Evolutionary conservation across 805 yeast species (phyloP), one percentile per base, ranked within the genome.

Genomic region (Candida insectalens): DNA sequence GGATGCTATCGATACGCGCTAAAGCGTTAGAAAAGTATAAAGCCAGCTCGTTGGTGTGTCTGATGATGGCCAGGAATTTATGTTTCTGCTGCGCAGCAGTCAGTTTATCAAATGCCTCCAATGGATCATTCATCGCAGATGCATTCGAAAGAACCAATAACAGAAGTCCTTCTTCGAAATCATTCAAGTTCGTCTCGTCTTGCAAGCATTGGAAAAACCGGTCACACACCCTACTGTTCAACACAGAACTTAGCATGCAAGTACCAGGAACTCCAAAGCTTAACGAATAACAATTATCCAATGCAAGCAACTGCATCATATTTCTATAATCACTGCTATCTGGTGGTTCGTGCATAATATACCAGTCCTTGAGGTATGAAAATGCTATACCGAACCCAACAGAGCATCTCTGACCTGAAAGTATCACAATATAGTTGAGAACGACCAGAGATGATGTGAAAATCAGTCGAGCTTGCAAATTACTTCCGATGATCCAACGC

Each of bases 331-430:
- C 41, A 6, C 43, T 33, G 19, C 45, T 44, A 10, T 41, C 42
- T 18, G 37, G 30, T 7, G 46, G 46, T 4, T 47, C 50, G 47
- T 68, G 47, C 48, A 63, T 62, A 6, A 78, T 53, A 40, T 67
- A 67, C 51, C 74, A 68, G 44, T 77, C 84, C 48, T 72, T 72
- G 46, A 77, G 70, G 10, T 75, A 62, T 2, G 76, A 57, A 10
- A 67, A 62, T 2, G 79, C 60, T 36, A 68, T 58, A 3, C 74
- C 65, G 19, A 80, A 59, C 1, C 78, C 76, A 26, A 74, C 55
- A 5, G 82, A 71, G 45, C 71, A 74, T 23, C 67, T 63, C 34
- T 70, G 72, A 0, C 88, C 87, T 17, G 75, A 68, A 27, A 77
- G 57, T 2, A 76, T 55, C 7, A 77, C 63, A 7, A 74, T 56